These are phyloP conservation scores for Colletotrichum noveboracense DNA, from an alignment of 2,329 filamentous ascomycete genomes.

Conservation along the genomic window DNA sequence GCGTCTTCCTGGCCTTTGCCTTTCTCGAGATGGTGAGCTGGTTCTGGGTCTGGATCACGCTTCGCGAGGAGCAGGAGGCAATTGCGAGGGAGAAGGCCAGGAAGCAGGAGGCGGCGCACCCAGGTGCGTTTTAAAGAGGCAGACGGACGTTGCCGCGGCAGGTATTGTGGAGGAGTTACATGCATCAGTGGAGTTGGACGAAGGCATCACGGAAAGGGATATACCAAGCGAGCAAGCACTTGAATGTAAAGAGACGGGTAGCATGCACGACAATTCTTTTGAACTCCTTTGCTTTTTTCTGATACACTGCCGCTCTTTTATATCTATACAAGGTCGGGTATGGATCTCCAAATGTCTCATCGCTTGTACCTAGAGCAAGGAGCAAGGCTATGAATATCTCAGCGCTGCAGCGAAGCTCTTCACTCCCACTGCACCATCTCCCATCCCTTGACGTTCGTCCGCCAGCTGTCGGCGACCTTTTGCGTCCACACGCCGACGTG, in stretches of 20 bases:
- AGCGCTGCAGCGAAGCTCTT: background rate
- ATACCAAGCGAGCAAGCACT: background rate
- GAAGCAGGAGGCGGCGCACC: slow-evolving; percentile 23
- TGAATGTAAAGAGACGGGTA: background rate
- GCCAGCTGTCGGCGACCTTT: slow-evolving; percentile 27
- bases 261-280: background rate
- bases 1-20: slow-evolving; percentile 82
- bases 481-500: slow-evolving; percentile 20
- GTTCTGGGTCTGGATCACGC: slow-evolving; percentile 83
- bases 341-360: background rate
- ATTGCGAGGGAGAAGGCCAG: slow-evolving; percentile 45
- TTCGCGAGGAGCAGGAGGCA: slow-evolving; percentile 67
- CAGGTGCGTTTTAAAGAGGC: background rate
- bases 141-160: background rate
- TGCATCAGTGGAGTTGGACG: background rate
- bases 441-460: slow-evolving; percentile 28
- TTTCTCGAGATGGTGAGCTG: slow-evolving; percentile 85
- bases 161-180: no score
- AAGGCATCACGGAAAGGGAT: background rate
- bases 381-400: background rate
- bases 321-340: background rate
- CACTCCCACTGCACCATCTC: slow-evolving; percentile 27
- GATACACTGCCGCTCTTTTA: background rate
- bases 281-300: background rate
- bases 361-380: background rate